Percentiles rank a stretch among this genome's conserved stretches.
These are phyloP conservation scores for Fraxinus americana DNA, from an alignment of 257 asterid species.

Conservation along the genomic window DNA sequence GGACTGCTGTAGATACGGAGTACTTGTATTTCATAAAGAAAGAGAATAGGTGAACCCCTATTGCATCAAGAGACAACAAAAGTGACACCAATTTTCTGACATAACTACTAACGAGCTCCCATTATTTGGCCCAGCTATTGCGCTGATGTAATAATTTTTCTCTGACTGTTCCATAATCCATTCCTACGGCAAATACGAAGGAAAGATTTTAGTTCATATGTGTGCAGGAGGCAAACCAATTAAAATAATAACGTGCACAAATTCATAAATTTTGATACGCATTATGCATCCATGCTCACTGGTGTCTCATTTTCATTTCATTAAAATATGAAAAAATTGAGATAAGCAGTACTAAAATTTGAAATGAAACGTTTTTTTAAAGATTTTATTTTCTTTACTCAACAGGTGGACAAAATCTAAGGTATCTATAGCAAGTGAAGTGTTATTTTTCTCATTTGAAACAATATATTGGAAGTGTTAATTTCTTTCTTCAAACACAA, in stretches of 20 bases:
- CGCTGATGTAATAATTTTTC: no score
- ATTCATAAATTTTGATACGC: background rate
- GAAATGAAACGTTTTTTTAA: no score
- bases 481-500: background rate
- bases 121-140: no score
- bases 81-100: no score
- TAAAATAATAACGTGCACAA: background rate
- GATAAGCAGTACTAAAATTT: background rate
- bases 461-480: background rate
- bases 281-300: no score
- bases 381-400: no score
- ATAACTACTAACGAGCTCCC: no score
- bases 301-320: background rate
- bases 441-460: background rate
- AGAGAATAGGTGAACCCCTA: no score
- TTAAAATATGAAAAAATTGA: background rate
- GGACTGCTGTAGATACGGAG: no score
- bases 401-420: background rate
- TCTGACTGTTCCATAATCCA: conserved; percentile 83
- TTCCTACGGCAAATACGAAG: conserved; percentile 42
- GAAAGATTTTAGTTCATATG: background rate
- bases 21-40: no score
- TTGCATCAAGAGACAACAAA: no score
- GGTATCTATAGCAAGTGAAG: background rate
- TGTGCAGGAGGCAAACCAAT: background rate